These are phyloP conservation scores for Candida jianshihensis DNA, from an alignment of 805 yeast genomes.

Conservation along the genomic window DNA sequence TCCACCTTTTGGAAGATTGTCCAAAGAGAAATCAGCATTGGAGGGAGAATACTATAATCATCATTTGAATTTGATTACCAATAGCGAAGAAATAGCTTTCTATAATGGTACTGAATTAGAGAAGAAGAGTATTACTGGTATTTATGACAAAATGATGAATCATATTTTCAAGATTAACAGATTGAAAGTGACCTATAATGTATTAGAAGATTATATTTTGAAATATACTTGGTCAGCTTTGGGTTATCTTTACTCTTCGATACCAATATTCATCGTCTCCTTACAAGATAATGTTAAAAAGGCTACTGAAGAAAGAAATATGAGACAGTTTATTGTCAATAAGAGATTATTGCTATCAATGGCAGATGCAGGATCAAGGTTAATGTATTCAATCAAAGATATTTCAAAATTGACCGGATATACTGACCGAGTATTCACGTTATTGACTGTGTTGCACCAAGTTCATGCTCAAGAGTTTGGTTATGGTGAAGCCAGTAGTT, in stretches of 20 bases:
- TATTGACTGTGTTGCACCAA: slow-evolving; percentile 72
- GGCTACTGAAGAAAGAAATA: slow-evolving; percentile 44
- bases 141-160: slow-evolving; percentile 49
- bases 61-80: slow-evolving; percentile 77
- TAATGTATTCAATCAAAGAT: slow-evolving; percentile 92
- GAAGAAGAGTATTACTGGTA: slow-evolving; percentile 51
- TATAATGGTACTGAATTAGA: slow-evolving; percentile 85
- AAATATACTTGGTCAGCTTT: slow-evolving; percentile 93
- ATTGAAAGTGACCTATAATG: slow-evolving; percentile 58
- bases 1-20: slow-evolving; percentile 78
- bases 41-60: slow-evolving; percentile 88
- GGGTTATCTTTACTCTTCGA: slow-evolving; percentile 86
- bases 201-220: slow-evolving; percentile 78
- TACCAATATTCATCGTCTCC: slow-evolving; percentile 71
- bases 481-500: slow-evolving; percentile 32
- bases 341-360: slow-evolving; percentile 83
- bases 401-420: slow-evolving; percentile 86
- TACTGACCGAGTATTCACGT: slow-evolving; percentile 75
- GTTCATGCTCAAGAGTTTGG: slow-evolving; percentile 55
- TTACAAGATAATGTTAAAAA: slow-evolving; percentile 21
- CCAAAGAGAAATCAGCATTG: slow-evolving; percentile 64
- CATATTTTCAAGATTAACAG: slow-evolving; percentile 51
- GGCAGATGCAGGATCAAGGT: slow-evolving; percentile 91
- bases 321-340: slow-evolving; percentile 86
- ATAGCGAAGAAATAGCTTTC: slow-evolving; percentile 90